Percentiles rank a stretch among this genome's conserved stretches.
phyloP scores from a whole-genome alignment of 2,329 filamentous ascomycete species.

The Myriosclerotinia duriaeana region DNA sequence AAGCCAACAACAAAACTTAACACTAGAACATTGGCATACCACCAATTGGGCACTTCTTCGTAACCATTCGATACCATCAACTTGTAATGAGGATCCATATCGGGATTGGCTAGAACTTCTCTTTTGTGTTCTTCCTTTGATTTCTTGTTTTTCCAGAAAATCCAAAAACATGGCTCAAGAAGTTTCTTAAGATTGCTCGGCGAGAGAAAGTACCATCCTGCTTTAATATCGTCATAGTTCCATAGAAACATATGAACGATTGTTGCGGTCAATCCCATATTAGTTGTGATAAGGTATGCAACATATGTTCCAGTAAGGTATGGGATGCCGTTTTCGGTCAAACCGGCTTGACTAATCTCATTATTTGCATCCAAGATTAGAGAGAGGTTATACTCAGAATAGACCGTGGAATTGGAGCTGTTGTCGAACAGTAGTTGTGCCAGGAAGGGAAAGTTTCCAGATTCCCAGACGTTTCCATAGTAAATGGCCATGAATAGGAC shows the following conservation, averaged over 20 bases:
- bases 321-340: conserved; percentile 44
- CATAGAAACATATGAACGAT: conserved; percentile 47
- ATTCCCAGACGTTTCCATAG: conserved; percentile 46
- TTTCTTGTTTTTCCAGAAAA: conserved; percentile 28
- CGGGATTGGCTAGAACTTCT: conserved; percentile 26
- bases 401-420: conserved; percentile 42
- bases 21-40: conserved; percentile 52
- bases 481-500: conserved; percentile 43
- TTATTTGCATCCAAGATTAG: conserved; percentile 45
- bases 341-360: conserved; percentile 41
- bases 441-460: conserved; percentile 46
- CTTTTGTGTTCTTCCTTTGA: conserved; percentile 4
- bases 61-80: conserved; percentile 46
- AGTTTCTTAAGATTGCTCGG: conserved; percentile 31
- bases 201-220: conserved; percentile 35
- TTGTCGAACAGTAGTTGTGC: conserved; percentile 45
- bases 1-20: conserved; percentile 48
- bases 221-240: conserved; percentile 44
- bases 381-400: conserved; percentile 46
- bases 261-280: conserved; percentile 49
- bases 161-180: conserved; percentile 33
- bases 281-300: conserved; percentile 45
- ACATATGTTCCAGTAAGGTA: conserved; percentile 45
- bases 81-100: conserved; percentile 44
- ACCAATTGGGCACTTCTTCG: conserved; percentile 56